These are phyloP conservation scores for Daldinia decipiens DNA, from an alignment of 495 filamentous ascomycete species.

Conservation along the genomic window DNA sequence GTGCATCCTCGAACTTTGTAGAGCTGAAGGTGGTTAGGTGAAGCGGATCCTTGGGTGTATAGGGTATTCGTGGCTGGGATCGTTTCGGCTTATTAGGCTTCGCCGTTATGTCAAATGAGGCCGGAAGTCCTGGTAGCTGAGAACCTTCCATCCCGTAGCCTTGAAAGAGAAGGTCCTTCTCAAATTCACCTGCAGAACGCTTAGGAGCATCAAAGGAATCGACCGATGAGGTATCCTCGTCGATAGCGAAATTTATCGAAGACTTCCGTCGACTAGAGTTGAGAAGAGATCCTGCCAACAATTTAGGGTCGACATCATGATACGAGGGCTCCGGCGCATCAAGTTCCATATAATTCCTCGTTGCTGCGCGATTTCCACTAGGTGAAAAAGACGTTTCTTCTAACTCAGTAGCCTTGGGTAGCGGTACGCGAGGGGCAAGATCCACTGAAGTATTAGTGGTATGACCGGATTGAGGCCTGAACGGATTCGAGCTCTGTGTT, in stretches of 20 bases:
- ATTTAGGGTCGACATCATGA: slow-evolving; percentile 15
- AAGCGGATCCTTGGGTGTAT: background rate
- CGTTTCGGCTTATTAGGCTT: slow-evolving; percentile 4
- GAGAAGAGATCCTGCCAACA: slow-evolving; percentile 32
- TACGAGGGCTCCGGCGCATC: slow-evolving; percentile 6
- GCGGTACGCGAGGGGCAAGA: slow-evolving; percentile 35
- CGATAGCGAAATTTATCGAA: slow-evolving; percentile 48
- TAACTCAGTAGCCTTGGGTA: slow-evolving; percentile 13
- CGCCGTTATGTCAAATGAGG: slow-evolving; percentile 42
- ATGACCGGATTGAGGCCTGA: slow-evolving; percentile 53
- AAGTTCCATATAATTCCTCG: background rate
- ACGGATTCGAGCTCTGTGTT: slow-evolving; percentile 53
- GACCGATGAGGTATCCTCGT: slow-evolving; percentile 46
- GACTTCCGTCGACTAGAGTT: slow-evolving; percentile 9
- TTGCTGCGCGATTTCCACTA: background rate
- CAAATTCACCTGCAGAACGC: slow-evolving; percentile 50
- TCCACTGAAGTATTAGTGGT: slow-evolving; percentile 58
- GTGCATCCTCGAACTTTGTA: slow-evolving; percentile 15
- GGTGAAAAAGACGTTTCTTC: background rate
- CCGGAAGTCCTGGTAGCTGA: slow-evolving; percentile 55
- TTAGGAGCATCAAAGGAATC: slow-evolving; percentile 49
- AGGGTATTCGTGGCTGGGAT: slow-evolving; percentile 10
- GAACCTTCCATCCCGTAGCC: slow-evolving; percentile 51
- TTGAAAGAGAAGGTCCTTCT: slow-evolving; percentile 57
- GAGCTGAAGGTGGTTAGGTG: slow-evolving; percentile 17